Percentiles rank a stretch among this genome's conserved stretches.
Evolutionary conservation across 306 rosid genomes (phyloP).

Genomic region (Oemleria cerasiformis): DNA sequence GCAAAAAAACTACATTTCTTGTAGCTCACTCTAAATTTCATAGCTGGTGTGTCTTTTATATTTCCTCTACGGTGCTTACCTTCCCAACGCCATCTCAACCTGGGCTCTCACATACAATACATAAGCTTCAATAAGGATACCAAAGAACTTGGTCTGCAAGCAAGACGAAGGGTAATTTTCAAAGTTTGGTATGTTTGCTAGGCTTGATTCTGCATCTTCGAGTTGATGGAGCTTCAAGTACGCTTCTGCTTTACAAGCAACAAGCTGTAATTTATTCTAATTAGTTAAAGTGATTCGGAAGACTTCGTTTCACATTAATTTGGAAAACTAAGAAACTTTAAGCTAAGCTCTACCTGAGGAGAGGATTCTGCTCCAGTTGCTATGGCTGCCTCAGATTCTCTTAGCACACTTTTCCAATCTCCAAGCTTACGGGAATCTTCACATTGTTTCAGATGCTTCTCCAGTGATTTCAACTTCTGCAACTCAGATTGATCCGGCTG

Average conservation of each 20-base stretch:
- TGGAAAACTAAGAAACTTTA: constrained; percentile 8
- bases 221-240: constrained; percentile 68
- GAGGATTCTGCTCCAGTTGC: constrained; percentile 73
- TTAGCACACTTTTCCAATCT: constrained; percentile 70
- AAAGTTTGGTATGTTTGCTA: constrained; percentile 52
- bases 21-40: constrained; percentile 27
- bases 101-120: constrained; percentile 64
- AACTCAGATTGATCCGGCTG: constrained; percentile 61
- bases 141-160: constrained; percentile 57
- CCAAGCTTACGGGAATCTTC: constrained; percentile 58
- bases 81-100: constrained; percentile 92
- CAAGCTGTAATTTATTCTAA: constrained; percentile 46
- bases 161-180: constrained; percentile 52
- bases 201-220: constrained; percentile 67
- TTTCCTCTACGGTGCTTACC: constrained; percentile 39
- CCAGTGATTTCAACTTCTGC: constrained; percentile 61
- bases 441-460: constrained; percentile 67
- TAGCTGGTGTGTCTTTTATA: background rate
- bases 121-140: constrained; percentile 76
- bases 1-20: constrained; percentile 37
- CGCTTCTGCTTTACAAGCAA: constrained; percentile 80
- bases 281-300: constrained; percentile 19
- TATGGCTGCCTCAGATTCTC: constrained; percentile 69
- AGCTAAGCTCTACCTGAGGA: constrained; percentile 52
- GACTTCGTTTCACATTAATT: background rate